These are phyloP conservation scores for Rhizomucor pusillus DNA, from an alignment of 371 early-diverging fungal genomes.

Conservation along the genomic window DNA sequence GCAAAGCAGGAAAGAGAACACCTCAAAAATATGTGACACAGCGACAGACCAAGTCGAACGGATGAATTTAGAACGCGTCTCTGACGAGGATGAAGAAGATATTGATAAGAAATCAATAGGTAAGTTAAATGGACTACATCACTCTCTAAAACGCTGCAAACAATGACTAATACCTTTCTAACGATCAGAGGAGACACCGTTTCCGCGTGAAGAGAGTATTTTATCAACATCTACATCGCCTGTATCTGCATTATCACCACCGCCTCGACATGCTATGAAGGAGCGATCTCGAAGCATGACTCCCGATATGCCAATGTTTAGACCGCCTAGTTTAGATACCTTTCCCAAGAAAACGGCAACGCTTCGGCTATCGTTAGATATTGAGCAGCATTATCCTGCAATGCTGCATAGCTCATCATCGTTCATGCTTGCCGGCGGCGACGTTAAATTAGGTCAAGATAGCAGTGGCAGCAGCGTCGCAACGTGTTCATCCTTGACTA, in stretches of 20 bases:
- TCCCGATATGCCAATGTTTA: slow-evolving; percentile 1
- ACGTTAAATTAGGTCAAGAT: not conserved
- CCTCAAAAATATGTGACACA: too few species aligned
- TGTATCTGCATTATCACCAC: slow-evolving; percentile 21
- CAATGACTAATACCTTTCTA: too few species aligned
- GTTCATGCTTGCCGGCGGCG: too few species aligned
- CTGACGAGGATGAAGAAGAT: too few species aligned
- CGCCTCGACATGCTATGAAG: slow-evolving; percentile 21
- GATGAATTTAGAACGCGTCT: too few species aligned
- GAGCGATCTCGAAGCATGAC: slow-evolving; percentile 12
- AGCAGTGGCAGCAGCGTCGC: slow-evolving; percentile 3
- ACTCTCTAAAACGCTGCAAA: too few species aligned
- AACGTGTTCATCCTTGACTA: slow-evolving; percentile 2
- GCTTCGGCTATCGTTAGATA: slow-evolving; percentile 34
- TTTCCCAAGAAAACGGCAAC: slow-evolving; percentile 14
- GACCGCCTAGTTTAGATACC: slow-evolving; percentile 1
- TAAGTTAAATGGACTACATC: too few species aligned
- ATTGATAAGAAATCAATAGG: too few species aligned
- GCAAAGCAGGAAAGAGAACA: slow-evolving; percentile 1
- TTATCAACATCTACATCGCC: slow-evolving; percentile 4
- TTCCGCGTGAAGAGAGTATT: slow-evolving; percentile 8
- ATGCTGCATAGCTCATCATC: not conserved
- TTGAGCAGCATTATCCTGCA: slow-evolving; percentile 19
- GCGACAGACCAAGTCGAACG: too few species aligned
- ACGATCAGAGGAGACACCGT: not conserved